Evolutionary conservation across 768 basidiomycete genomes (phyloP).

Genomic region (Fomitopsis serialis): DNA sequence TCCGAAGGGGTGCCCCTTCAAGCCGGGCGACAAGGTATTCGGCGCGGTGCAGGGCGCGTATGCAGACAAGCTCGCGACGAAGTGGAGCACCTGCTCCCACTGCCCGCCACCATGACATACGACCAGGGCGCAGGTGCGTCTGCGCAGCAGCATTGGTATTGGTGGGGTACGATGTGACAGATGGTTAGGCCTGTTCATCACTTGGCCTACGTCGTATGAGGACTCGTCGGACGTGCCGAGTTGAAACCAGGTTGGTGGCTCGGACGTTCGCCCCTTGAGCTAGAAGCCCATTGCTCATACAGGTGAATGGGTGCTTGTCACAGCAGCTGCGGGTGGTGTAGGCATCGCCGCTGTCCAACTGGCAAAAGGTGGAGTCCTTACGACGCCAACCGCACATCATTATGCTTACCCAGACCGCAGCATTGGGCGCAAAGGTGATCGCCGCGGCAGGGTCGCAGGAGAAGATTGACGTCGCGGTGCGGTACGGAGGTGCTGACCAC

Average conservation of each 20-base stretch:
- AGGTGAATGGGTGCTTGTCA: conserved; percentile 92
- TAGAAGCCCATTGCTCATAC: not conserved
- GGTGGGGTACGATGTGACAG: no score
- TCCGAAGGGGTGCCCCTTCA: conserved; percentile 72
- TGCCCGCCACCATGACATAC: conserved; percentile 73
- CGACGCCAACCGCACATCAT: not conserved
- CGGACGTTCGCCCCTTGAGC: not conserved
- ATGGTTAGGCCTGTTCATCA: conserved; percentile 65
- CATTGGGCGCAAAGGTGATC: conserved; percentile 89
- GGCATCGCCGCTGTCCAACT: conserved; percentile 90
- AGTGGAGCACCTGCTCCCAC: conserved; percentile 47
- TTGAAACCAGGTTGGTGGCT: conserved; percentile 60
- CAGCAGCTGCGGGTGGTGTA: conserved; percentile 95
- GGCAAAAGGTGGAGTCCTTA: conserved; percentile 63
- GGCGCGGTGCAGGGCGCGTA: conserved; percentile 76
- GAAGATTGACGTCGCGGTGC: conserved; percentile 77
- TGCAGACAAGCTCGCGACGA: conserved; percentile 66
- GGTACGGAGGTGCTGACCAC: conserved; percentile 78
- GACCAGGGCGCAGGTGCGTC: conserved; percentile 78
- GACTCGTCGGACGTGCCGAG: conserved; percentile 83
- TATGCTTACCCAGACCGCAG: conserved; percentile 31
- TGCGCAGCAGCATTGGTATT: conserved; percentile 3
- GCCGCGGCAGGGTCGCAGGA: conserved; percentile 79
- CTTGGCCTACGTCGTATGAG: conserved; percentile 92
- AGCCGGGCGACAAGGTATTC: conserved; percentile 84